Base-by-base conservation (phyloP, 1,139 yeast species). In the Hemisphaericaspora lyxosophila region DNA sequence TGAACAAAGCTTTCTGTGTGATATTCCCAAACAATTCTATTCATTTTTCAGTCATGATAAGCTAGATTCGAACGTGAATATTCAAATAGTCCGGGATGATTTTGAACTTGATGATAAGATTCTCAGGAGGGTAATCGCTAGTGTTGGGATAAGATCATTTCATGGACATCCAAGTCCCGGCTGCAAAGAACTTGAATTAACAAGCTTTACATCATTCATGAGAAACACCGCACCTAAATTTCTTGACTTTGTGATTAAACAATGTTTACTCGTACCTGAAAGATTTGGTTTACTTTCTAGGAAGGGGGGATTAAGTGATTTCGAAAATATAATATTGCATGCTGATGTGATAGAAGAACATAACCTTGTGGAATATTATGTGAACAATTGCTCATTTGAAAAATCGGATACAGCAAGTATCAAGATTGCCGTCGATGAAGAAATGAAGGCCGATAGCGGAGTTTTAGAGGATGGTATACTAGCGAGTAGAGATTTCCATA, bases 301-400 rank as follows among this genome's bases (percentile, higher is more conserved):
- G 15, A 16, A 22, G 34, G 30, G 41, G 7, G 9, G 12, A 4
- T 27, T 49, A 17, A 12, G 22, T 3, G 35, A 40, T 11, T 36
- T 26, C 22, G 40, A 14, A 36, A 46, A 30, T 29, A 65, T 41
- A 42, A 35, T 48, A 1, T 27, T 66, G 1, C 55, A 65, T 40
- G 75, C 74, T 0, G 64, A 67, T 20, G 78, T 72, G 11, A 71
- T 81, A 17, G 60, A 55, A 13, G 80, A 78, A 40, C 87, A 81
- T 52, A 53, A 67, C 1, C 54, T 81, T 33, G 71, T 63, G 1
- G 60, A 55, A 1, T 79, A 70, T 50, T 81, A 80, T 48, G 51
- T 50, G 0, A 49, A 57, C 2, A 60, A 59, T 25, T 67, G 75
- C 44, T 70, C 73, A 0, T 80, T 73, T 43, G 39, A 20, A 1